Evolutionary conservation across 2,329 filamentous ascomycete genomes (phyloP).

Genomic region (Herpomyces periplanetae): DNA sequence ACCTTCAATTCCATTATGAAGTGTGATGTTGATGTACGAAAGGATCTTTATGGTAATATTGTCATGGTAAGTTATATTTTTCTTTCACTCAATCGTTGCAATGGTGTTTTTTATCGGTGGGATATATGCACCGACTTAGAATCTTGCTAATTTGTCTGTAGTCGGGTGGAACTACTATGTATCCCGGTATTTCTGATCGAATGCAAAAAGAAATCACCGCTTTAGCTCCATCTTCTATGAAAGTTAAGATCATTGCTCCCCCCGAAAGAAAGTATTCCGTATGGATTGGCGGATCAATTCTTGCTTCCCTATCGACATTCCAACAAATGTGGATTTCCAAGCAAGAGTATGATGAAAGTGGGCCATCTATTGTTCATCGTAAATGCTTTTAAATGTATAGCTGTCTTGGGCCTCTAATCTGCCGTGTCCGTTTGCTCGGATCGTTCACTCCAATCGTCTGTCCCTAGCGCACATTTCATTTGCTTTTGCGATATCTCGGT

Average conservation of each 20-base stretch:
- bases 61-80: constrained; percentile 88
- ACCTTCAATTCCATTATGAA: constrained; percentile 99
- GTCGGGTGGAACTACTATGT: constrained; percentile 99
- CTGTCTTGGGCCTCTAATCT: no score
- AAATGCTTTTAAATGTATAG: constrained; percentile 99
- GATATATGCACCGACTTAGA: constrained; percentile 1
- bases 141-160: constrained; percentile 7
- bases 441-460: no score
- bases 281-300: constrained; percentile 99
- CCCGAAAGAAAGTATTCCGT: constrained; percentile 99
- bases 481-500: no score
- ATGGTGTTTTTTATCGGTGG: not conserved
- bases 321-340: constrained; percentile 99
- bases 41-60: constrained; percentile 99
- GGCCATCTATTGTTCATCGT: constrained; percentile 95
- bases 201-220: constrained; percentile 99
- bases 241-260: constrained; percentile 99
- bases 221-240: constrained; percentile 96
- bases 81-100: constrained; percentile 2
- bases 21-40: constrained; percentile 98
- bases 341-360: constrained; percentile 99
- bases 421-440: no score
- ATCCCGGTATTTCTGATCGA: constrained; percentile 98
- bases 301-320: constrained; percentile 97
- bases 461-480: no score